These are phyloP conservation scores for Ogataea zsoltii DNA, from an alignment of 805 yeast species.

Conservation along the genomic window DNA sequence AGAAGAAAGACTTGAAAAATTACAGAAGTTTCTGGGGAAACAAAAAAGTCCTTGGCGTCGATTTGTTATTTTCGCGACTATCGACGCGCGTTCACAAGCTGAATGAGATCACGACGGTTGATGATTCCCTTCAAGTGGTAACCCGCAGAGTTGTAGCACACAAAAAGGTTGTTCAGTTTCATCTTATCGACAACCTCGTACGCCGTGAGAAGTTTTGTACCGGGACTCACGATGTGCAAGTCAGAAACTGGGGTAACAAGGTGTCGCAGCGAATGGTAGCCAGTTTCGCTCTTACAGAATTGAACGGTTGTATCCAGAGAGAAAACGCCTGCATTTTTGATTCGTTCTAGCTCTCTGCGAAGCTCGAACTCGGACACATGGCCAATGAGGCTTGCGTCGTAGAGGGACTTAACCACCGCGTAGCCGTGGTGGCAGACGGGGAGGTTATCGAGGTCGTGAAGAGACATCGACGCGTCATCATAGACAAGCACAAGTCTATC, in stretches of 20 bases:
- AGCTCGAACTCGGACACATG: slow-evolving; percentile 43
- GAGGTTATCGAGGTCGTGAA: slow-evolving; percentile 31
- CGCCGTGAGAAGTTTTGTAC: slow-evolving; percentile 36
- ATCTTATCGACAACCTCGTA: slow-evolving; percentile 41
- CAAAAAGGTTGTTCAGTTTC: slow-evolving; percentile 35
- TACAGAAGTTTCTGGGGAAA: no score
- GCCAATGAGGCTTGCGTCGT: slow-evolving; percentile 41
- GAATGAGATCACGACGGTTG: slow-evolving; percentile 34
- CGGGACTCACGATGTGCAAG: slow-evolving; percentile 31
- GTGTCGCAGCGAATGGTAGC: slow-evolving; percentile 19
- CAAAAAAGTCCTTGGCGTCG: background rate
- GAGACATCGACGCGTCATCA: slow-evolving; percentile 30
- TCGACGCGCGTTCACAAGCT: slow-evolving; percentile 13
- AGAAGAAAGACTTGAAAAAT: no score
- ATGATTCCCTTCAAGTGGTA: slow-evolving; percentile 37
- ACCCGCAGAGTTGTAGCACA: slow-evolving; percentile 30
- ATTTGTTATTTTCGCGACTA: background rate
- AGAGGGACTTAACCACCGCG: slow-evolving; percentile 43
- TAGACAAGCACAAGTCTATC: slow-evolving; percentile 34
- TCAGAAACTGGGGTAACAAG: slow-evolving; percentile 15
- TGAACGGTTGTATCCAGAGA: slow-evolving; percentile 20
- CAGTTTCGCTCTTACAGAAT: slow-evolving; percentile 16
- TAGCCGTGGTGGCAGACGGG: slow-evolving; percentile 36
- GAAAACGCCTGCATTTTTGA: slow-evolving; percentile 9
- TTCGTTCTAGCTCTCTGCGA: slow-evolving; percentile 25